Conservation (phyloP, 2,329 filamentous ascomycete species). For the Madurella fahalii region DNA sequence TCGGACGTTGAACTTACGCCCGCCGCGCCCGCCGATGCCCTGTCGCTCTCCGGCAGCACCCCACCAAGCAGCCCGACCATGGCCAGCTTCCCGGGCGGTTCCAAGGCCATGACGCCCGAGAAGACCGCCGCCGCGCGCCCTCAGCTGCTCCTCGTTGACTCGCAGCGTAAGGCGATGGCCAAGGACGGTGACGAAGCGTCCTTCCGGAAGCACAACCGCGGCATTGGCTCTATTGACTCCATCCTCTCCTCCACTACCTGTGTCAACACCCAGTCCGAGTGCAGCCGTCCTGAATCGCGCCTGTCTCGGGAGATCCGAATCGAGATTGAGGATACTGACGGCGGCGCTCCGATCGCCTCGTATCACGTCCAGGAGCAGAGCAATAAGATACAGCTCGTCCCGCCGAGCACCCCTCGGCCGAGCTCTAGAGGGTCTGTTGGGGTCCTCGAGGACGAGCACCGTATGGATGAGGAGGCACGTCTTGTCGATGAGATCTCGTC, state of each 20-base stretch:
- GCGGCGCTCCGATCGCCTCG: constrained; percentile 1
- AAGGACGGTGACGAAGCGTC: constrained; percentile 12
- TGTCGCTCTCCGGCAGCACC: constrained; percentile 25
- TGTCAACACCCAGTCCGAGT: constrained; percentile 27
- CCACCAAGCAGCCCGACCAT: constrained; percentile 25
- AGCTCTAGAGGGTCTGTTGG: constrained; percentile 1
- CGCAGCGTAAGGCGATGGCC: constrained; percentile 8
- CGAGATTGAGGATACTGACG: constrained; percentile 17
- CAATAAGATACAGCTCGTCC: constrained; percentile 10
- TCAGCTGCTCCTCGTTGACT: constrained; percentile 16
- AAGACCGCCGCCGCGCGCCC: constrained; percentile 13
- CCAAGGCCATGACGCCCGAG: constrained; percentile 17
- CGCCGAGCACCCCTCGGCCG: neutral
- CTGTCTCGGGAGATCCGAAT: constrained; percentile 21
- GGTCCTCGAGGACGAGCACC: constrained; percentile 11
- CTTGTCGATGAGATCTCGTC: constrained; percentile 24
- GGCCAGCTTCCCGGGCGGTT: constrained; percentile 12
- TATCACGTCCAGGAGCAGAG: constrained; percentile 8
- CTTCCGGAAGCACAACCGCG: constrained; percentile 24
- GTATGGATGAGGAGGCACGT: constrained; percentile 17
- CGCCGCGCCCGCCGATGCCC: constrained; percentile 17
- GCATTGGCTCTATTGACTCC: constrained; percentile 27
- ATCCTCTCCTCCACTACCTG: constrained; percentile 26
- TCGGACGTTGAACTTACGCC: constrained; percentile 6
- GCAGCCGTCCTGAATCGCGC: constrained; percentile 24